Base-by-base conservation (phyloP, 2,329 filamentous ascomycete species). In the Allantophomopsis lycopodina region DNA sequence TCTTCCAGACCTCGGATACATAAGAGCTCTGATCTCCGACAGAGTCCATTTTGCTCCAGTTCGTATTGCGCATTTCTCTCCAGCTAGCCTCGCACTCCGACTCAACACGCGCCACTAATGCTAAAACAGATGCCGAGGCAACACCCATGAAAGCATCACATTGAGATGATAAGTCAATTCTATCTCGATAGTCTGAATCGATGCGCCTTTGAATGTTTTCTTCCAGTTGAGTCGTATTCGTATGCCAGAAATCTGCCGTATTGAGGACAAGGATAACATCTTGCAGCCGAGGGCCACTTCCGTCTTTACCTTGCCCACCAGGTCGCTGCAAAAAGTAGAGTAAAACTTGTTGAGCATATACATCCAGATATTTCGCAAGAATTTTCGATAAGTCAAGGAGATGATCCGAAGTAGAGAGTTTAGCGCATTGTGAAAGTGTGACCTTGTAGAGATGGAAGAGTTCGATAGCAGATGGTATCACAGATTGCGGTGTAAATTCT, bases 401-500 rank as follows among this genome's bases (percentile, higher is more conserved):
- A 32, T 86, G 77, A 40, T 82, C 79, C n/a, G 87, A 83, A 0
- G 89, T 95, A 0, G 91, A 96, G 1, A 98, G 69, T 58, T 95
- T 96, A 4, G 91, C 87, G 60, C 91, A 98, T 61, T 98, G 91
- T 3, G 87, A 86, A 30, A 98, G 64, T 0, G 86, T 89, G 43
- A 89, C 73, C 44, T 94, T 86, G 62, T 98, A 98, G 56, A 95
- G 94, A 53, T 94, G 86, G 61, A 98, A 98, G 0, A 98, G 73
- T 55, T 98, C 91, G 35, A 94, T 95, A 3, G 91, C 94, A 0
- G 91, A 96, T 2, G 82, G 71, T 42, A 95, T 89, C 41, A 98
- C 89, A 35, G 85, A 78, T 56, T 94, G 85, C 0, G 83, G 69
- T 33, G 85, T 84, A 58, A 96, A 96, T 41, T 98, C 91, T 50